Conservation (phyloP, 176 grass and related monocot species). For the Musa troglodytarum region DNA sequence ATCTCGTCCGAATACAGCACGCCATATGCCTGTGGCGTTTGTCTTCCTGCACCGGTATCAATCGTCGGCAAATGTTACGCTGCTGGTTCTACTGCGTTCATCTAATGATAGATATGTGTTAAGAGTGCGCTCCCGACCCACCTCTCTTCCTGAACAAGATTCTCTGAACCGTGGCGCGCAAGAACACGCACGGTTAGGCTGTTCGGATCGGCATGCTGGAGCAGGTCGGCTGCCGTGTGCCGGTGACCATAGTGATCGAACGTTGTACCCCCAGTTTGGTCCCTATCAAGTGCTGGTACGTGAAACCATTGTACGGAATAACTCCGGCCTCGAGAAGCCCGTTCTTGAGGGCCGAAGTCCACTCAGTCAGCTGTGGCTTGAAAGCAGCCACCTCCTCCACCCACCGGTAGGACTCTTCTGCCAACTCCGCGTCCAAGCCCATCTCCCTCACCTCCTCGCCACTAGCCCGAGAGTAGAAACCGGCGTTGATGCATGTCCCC, state of each 20-base stretch:
- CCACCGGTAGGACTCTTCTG: slow-evolving; percentile 59
- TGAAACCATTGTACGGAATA: slow-evolving; percentile 66
- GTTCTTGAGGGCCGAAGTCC: slow-evolving; percentile 57
- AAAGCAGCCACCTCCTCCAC: slow-evolving; percentile 62
- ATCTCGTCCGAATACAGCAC: slow-evolving; percentile 57
- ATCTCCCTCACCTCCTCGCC: slow-evolving; percentile 31
- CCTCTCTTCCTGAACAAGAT: slow-evolving; percentile 54
- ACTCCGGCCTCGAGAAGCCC: slow-evolving; percentile 66
- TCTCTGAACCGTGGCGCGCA: slow-evolving; percentile 50
- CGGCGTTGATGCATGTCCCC: slow-evolving; percentile 80
- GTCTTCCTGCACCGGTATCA: slow-evolving; percentile 7
- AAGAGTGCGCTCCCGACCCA: not conserved
- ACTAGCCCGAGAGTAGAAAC: slow-evolving; percentile 80
- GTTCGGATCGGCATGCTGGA: slow-evolving; percentile 44
- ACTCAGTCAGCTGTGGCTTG: slow-evolving; percentile 49
- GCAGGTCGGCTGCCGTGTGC: slow-evolving; percentile 77
- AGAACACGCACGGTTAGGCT: slow-evolving; percentile 38
- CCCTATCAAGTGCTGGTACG: slow-evolving; percentile 61
- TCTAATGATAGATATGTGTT: too few species aligned
- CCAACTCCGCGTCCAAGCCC: slow-evolving; percentile 46
- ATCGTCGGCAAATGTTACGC: too few species aligned
- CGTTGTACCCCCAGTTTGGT: slow-evolving; percentile 88
- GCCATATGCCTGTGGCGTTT: slow-evolving; percentile 50
- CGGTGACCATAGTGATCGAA: slow-evolving; percentile 56
- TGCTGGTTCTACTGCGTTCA: too few species aligned